A percentile compares a stretch with the other conserved stretches of the same genome.
phyloP scores from a whole-genome alignment of 2,329 filamentous ascomycete genomes.

The Scedosporium aurantiacum region DNA sequence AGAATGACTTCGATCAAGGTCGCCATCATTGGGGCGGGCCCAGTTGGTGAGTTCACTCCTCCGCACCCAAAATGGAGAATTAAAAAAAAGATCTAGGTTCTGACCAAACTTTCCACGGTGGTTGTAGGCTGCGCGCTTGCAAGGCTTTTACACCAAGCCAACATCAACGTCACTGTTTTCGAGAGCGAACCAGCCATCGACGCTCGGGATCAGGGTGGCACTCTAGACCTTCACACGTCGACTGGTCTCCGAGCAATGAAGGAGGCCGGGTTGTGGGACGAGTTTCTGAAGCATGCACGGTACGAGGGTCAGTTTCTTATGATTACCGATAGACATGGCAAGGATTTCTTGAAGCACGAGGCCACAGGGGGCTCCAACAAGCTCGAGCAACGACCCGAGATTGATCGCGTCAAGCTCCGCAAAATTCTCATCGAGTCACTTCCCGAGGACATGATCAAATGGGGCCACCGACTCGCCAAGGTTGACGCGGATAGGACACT shows the following conservation, averaged over 20 bases:
- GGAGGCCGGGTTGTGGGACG: conserved; percentile 35
- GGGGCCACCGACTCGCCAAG: conserved; percentile 30
- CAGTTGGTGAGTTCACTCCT: background rate
- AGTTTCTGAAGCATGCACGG: conserved; percentile 37
- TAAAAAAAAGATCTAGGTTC: background rate
- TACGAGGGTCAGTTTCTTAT: conserved; percentile 40
- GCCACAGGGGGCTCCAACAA: conserved; percentile 15
- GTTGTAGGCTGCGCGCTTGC: conserved; percentile 33
- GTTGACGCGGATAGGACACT: conserved; percentile 24
- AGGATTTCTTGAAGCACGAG: background rate
- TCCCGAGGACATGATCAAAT: conserved; percentile 31
- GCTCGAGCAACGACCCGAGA: conserved; percentile 35
- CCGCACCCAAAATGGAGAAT: background rate
- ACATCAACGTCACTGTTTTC: conserved; percentile 36
- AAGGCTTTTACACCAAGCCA: conserved; percentile 36
- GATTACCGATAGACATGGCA: conserved; percentile 24
- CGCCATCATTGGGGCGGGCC: background rate
- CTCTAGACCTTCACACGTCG: conserved; percentile 40
- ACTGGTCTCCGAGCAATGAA: conserved; percentile 40
- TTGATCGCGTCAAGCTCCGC: conserved; percentile 36
- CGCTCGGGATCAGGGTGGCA: conserved; percentile 38
- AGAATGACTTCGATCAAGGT: background rate
- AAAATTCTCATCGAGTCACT: conserved; percentile 33
- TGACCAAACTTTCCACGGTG: background rate
- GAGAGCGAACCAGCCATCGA: conserved; percentile 33